phyloP scores from a whole-genome alignment of 2,329 filamentous ascomycete genomes.

The Hirsutella thompsonii region DNA sequence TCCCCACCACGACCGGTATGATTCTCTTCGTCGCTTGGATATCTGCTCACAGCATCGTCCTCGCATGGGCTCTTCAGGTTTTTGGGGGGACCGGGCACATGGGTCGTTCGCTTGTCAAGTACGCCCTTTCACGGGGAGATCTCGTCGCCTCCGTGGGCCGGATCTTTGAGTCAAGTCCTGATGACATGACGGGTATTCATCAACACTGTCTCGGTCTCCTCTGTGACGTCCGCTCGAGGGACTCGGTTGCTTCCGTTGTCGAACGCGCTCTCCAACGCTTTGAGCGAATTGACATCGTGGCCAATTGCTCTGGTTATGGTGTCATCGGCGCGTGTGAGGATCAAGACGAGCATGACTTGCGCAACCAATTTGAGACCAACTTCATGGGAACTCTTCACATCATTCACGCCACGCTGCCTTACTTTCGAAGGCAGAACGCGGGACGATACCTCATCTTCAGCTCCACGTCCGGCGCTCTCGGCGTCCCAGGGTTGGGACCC shows the following conservation, averaged over 20 bases:
- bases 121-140: conserved; percentile 68
- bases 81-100: conserved; percentile 98
- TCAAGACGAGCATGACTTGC: conserved; percentile 87
- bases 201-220: conserved; percentile 65
- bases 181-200: conserved; percentile 60
- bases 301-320: conserved; percentile 89
- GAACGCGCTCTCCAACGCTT: conserved; percentile 60
- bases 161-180: conserved; percentile 60
- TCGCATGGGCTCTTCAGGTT: conserved; percentile 36
- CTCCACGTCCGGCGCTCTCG: conserved; percentile 81
- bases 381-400: conserved; percentile 94
- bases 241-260: conserved; percentile 63
- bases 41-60: neutral
- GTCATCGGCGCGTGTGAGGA: conserved; percentile 95
- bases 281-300: conserved; percentile 75
- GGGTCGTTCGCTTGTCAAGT: conserved; percentile 78
- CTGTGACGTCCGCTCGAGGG: conserved; percentile 76
- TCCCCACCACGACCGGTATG: neutral
- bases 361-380: conserved; percentile 95
- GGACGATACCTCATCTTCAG: conserved; percentile 93
- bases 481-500: conserved; percentile 81
- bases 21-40: neutral
- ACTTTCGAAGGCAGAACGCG: conserved; percentile 63
- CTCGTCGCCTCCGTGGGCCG: conserved; percentile 78
- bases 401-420: conserved; percentile 74